Conservation (phyloP, 2,329 filamentous ascomycete genomes). For the Trichoderma semiorbis region DNA sequence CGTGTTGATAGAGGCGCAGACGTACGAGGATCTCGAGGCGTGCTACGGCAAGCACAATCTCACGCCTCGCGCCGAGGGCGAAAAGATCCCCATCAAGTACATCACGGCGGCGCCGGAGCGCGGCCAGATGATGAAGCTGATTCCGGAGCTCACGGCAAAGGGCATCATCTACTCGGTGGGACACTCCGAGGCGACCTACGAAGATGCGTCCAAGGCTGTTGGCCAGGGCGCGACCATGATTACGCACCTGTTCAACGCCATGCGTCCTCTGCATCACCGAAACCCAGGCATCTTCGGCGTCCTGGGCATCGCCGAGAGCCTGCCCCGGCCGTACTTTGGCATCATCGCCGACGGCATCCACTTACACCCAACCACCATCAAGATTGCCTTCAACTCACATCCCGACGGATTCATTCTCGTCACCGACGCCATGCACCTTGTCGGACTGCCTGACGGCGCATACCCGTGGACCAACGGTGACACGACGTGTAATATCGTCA, state of each 20-base stretch:
- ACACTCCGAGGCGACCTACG: slow-evolving; percentile 83
- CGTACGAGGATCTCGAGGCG: slow-evolving; percentile 61
- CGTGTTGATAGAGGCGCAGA: slow-evolving; percentile 63
- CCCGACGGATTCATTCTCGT: slow-evolving; percentile 83
- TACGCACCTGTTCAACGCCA: slow-evolving; percentile 91
- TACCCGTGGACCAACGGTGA: slow-evolving; percentile 83
- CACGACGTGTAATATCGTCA: slow-evolving; percentile 57
- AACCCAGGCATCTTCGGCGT: slow-evolving; percentile 89
- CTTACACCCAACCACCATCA: slow-evolving; percentile 81
- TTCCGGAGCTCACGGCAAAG: slow-evolving; percentile 60
- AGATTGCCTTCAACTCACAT: slow-evolving; percentile 84
- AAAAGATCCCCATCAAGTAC: slow-evolving; percentile 60
- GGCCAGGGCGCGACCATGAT: slow-evolving; percentile 81
- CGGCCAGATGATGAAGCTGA: slow-evolving; percentile 65
- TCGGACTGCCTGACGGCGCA: slow-evolving; percentile 76
- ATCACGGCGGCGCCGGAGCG: slow-evolving; percentile 84
- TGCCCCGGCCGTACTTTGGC: slow-evolving; percentile 72
- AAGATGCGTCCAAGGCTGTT: slow-evolving; percentile 70
- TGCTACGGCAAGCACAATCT: slow-evolving; percentile 75
- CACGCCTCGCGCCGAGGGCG: slow-evolving; percentile 32
- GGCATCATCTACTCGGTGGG: slow-evolving; percentile 78
- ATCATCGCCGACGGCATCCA: slow-evolving; percentile 91
- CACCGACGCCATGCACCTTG: slow-evolving; percentile 87
- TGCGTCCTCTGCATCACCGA: slow-evolving; percentile 85
- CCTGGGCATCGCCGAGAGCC: slow-evolving; percentile 62